phyloP scores from a whole-genome alignment of 1,284 basidiomycete species.

The Gymnopus androsaceus region DNA sequence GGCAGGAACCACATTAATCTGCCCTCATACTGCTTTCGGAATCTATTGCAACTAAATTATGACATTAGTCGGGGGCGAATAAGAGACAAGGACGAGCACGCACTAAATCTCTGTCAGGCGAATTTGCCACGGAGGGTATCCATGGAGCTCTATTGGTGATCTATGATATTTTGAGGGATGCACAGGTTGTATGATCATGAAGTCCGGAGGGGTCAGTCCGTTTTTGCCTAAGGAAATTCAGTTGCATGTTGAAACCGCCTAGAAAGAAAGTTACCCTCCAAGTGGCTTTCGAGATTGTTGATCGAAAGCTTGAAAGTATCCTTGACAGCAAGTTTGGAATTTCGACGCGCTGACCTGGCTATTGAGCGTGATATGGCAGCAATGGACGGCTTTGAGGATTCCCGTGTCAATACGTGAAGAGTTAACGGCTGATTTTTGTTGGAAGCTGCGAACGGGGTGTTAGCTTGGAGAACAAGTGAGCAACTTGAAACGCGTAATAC shows the following conservation, averaged over 20 bases:
- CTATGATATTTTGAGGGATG: constrained; percentile 36
- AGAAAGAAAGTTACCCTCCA: constrained; percentile 55
- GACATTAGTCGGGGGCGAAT: constrained; percentile 11
- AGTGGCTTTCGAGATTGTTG: constrained; percentile 44
- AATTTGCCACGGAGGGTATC: constrained; percentile 80
- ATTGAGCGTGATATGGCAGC: constrained; percentile 45
- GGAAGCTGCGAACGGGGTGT: not conserved
- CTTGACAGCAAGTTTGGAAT: constrained; percentile 14
- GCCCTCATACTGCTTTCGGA: constrained; percentile 16
- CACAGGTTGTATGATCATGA: constrained; percentile 70
- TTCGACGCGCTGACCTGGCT: constrained; percentile 25
- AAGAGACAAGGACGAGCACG: constrained; percentile 29
- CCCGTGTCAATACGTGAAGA: constrained; percentile 47
- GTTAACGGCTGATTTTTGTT: constrained; percentile 29
- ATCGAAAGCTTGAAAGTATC: constrained; percentile 39
- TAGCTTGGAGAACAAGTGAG: not conserved
- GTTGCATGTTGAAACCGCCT: constrained; percentile 5
- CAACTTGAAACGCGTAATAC: not conserved
- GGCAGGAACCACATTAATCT: constrained; percentile 19
- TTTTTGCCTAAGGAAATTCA: constrained; percentile 35
- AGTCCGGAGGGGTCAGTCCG: constrained; percentile 66
- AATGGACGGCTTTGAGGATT: constrained; percentile 53
- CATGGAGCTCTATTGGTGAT: constrained; percentile 62
- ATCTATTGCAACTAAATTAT: constrained; percentile 26
- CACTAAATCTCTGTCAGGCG: constrained; percentile 76